Evolutionary conservation across 2,329 filamentous ascomycete species (phyloP).

Genomic region (Colletotrichum nymphaeae): DNA sequence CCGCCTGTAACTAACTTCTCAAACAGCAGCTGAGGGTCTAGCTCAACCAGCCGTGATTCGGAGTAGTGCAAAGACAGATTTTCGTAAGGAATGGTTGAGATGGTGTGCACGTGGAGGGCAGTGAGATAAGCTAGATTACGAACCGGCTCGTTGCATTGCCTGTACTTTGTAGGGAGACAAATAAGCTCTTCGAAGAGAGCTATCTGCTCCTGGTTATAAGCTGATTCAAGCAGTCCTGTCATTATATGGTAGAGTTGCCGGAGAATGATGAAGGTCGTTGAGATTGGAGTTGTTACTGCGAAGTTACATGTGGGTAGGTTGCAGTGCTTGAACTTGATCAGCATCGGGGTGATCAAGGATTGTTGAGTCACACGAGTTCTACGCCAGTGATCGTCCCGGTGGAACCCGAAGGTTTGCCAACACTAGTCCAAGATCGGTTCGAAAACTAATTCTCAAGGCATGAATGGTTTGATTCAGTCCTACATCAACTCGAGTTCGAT

Average conservation of each 20-base stretch:
- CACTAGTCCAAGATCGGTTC: neutral
- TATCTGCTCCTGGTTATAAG: neutral
- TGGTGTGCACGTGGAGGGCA: slow-evolving; percentile 56
- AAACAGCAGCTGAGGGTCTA: no score
- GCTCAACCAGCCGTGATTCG: slow-evolving; percentile 54
- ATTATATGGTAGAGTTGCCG: neutral
- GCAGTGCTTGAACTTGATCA: neutral
- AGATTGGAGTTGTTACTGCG: neutral
- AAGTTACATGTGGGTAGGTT: neutral
- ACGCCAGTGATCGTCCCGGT: neutral
- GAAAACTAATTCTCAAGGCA: no score
- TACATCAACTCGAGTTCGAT: no score
- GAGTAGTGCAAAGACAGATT: slow-evolving; percentile 67
- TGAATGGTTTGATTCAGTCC: no score
- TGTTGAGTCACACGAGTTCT: neutral
- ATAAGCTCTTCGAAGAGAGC: neutral
- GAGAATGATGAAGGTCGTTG: neutral
- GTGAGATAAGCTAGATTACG: slow-evolving; percentile 43
- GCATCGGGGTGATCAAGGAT: neutral
- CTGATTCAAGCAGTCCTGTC: neutral
- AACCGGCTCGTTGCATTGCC: slow-evolving; percentile 40
- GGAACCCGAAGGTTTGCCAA: neutral
- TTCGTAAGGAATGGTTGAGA: slow-evolving; percentile 66
- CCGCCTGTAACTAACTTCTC: no score
- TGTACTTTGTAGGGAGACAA: slow-evolving; percentile 41